Evolutionary conservation across 1,284 basidiomycete genomes (phyloP).

Genomic region (Ganoderma lingzhi): DNA sequence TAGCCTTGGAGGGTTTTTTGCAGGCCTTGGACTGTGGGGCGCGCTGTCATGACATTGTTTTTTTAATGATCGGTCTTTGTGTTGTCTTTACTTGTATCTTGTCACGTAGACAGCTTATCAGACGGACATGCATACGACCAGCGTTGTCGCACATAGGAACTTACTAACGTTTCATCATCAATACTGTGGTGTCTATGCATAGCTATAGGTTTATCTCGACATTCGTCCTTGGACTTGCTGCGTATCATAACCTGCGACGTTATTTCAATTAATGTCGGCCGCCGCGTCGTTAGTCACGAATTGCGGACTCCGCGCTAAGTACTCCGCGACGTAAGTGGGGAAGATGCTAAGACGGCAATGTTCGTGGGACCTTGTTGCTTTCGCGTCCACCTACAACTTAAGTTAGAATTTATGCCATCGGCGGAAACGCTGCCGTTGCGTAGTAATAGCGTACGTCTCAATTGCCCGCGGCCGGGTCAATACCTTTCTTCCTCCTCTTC

Average conservation of each 20-base stretch:
- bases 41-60: slow-evolving; percentile 53
- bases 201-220: not conserved
- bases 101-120: not conserved
- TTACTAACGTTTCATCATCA: not conserved
- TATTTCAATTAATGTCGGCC: not conserved
- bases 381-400: not conserved
- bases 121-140: not conserved
- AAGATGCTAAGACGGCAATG: not conserved
- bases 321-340: not conserved
- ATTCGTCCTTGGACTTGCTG: not conserved
- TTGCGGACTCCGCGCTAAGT: not conserved
- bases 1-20: slow-evolving; percentile 70
- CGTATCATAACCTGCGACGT: not conserved
- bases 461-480: not conserved
- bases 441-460: not conserved
- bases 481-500: not conserved
- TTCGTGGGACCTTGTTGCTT: slow-evolving; percentile 1
- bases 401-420: not conserved
- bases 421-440: not conserved
- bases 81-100: not conserved
- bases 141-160: not conserved
- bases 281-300: not conserved
- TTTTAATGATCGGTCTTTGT: not conserved
- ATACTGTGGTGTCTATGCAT: not conserved
- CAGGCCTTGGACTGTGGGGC: slow-evolving; percentile 72